Evolutionary conservation across 2,329 filamentous ascomycete species (phyloP), one percentile per base, ranked within the genome.

Genomic region (Fusarium acutatum): DNA sequence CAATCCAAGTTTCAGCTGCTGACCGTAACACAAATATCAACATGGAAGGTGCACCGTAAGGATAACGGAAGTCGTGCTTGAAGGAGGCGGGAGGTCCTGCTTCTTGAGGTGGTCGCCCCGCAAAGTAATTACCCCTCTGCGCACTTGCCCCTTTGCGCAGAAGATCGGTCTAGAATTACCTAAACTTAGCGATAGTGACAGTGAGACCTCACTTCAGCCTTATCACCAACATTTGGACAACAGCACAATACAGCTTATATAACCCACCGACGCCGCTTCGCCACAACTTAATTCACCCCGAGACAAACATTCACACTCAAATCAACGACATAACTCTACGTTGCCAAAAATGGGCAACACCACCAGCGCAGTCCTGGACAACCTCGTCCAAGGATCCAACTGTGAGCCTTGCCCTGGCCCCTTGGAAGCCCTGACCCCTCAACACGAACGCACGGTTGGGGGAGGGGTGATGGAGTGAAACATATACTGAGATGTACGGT

Each of bases 351-450:
- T 93, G 91, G 91, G 91, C 77, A 92, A 93, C 83, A 89, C 89
- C 65, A 90, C 89, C 77, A 92, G 90, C 81, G 85, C 88, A 77
- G 92, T 98, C 82, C 88, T 98, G 83, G 96, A 98, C 85, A 96
- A 93, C 85, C 98, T 99, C 80, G 95, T 98, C 82, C 94, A 97
- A 81, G 94, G 93, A 79, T 96, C 95, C 78, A 99, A 99, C 87
- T 99, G 96, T 98, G 86, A 80, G 82, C 68, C 53, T 49, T 57
- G 73, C 56, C 44, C 68, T 64, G 49, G 41, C 44, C 46, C 47
- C 65, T 68, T 62, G 38, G 46, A 60, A 69, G 47, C 67, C 65
- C 35, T 64, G 52, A 37, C n/a, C 52, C 47, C 63, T 40, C 22
- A 32, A 67, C 32, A 18, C 38, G 46, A 69, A 58, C 44, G 50